Conservation (phyloP, 768 basidiomycete genomes). For the Amanita polypyramis region DNA sequence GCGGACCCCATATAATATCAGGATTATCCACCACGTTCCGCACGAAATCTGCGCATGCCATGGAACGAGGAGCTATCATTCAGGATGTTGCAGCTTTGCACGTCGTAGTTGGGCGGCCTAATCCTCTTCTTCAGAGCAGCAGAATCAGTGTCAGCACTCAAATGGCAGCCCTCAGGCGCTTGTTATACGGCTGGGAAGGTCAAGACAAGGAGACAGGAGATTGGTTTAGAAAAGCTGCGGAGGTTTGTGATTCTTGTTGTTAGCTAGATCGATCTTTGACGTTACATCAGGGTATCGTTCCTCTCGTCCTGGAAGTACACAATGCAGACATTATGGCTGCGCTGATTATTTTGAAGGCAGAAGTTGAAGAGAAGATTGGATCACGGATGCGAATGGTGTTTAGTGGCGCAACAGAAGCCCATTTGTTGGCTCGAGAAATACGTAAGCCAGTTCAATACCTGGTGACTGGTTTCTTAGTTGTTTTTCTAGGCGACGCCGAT, state of each 20-base stretch:
- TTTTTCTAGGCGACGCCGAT: conserved; percentile 28
- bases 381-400: conserved; percentile 54
- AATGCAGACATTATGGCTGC: conserved; percentile 68
- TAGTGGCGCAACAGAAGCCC: conserved; percentile 50
- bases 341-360: conserved; percentile 55
- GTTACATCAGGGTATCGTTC: conserved; percentile 40
- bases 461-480: background rate
- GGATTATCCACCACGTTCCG: conserved; percentile 57
- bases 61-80: conserved; percentile 50
- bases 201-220: conserved; percentile 35
- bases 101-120: conserved; percentile 35
- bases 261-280: conserved; percentile 4
- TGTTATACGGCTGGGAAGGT: conserved; percentile 46
- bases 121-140: conserved; percentile 21
- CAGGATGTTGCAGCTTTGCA: conserved; percentile 57
- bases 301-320: conserved; percentile 57
- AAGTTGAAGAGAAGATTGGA: conserved; percentile 50
- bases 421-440: conserved; percentile 59
- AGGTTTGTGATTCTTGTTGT: conserved; percentile 24
- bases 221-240: conserved; percentile 48
- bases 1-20: conserved; percentile 34
- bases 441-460: conserved; percentile 20
- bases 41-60: conserved; percentile 43
- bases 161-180: conserved; percentile 49
- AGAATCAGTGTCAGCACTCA: conserved; percentile 54